phyloP scores from a whole-genome alignment of 176 grass and related monocot genomes.

The Carex pumila region DNA sequence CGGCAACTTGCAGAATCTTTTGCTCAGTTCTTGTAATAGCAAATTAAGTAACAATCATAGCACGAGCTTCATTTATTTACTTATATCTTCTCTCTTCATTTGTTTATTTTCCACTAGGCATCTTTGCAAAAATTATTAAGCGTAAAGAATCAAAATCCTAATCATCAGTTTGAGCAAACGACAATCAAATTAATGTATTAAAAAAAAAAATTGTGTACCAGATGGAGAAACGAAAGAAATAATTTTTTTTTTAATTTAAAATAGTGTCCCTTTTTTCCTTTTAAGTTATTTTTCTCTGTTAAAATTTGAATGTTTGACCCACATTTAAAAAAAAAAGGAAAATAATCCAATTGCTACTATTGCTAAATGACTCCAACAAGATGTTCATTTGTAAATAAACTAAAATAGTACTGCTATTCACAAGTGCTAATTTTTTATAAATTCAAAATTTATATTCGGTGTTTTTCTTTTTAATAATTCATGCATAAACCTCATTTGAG shows the following conservation, averaged over 20 bases:
- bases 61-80: constrained; percentile 2
- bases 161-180: background rate
- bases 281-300: background rate
- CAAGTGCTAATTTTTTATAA: too few relatives aligned
- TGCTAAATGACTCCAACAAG: background rate
- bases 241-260: background rate
- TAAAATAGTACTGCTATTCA: too few relatives aligned
- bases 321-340: background rate
- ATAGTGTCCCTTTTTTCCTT: background rate
- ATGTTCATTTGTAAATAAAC: background rate
- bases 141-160: constrained; percentile 14
- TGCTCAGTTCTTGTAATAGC: constrained; percentile 1
- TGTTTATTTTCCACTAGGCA: background rate
- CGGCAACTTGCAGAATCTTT: constrained; percentile 10
- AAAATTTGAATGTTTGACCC: background rate
- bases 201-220: background rate
- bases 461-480: too few relatives aligned
- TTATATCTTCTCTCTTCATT: constrained; percentile 7
- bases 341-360: background rate
- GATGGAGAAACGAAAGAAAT: background rate
- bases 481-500: too few relatives aligned
- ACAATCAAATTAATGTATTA: background rate
- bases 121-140: constrained; percentile 13
- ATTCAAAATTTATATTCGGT: too few relatives aligned
- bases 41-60: constrained; percentile 6